Conservation (phyloP, 2,329 filamentous ascomycete genomes). For the Endocalyx cinctus region DNA sequence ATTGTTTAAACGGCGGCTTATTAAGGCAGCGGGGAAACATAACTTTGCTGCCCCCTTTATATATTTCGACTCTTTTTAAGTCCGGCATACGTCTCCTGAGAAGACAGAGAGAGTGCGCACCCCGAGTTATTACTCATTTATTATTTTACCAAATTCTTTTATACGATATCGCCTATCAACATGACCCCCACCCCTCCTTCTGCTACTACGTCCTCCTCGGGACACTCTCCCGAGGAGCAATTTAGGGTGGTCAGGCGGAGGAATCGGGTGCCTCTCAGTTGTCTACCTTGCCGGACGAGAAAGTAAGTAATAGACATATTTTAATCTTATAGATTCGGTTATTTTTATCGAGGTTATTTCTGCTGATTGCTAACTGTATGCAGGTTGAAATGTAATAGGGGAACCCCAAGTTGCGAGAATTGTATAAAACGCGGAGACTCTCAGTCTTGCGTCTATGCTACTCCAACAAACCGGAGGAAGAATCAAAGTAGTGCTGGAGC, state of each 20-base stretch:
- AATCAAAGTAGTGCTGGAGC: constrained; percentile 52
- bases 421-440: constrained; percentile 84
- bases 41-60: no score
- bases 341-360: no score
- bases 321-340: no score
- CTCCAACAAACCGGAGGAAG: constrained; percentile 67
- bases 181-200: constrained; percentile 78
- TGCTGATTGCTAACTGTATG: constrained; percentile 13
- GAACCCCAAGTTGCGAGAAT: constrained; percentile 80
- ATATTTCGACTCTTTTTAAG: constrained; percentile 16
- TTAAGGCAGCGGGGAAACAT: no score
- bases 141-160: constrained; percentile 7
- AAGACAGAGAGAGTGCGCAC: constrained; percentile 14
- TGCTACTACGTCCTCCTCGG: constrained; percentile 70
- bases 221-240: constrained; percentile 77
- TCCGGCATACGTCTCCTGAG: constrained; percentile 13
- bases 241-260: constrained; percentile 87
- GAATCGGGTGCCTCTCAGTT: constrained; percentile 88
- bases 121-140: no score
- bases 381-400: constrained; percentile 78
- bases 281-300: constrained; percentile 82
- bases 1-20: no score
- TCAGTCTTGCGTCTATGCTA: constrained; percentile 78
- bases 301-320: constrained; percentile 58
- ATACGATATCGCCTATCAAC: constrained; percentile 16